Evolutionary conservation across 1,284 basidiomycete species (phyloP).

Genomic region (Heterobasidion irregulare): DNA sequence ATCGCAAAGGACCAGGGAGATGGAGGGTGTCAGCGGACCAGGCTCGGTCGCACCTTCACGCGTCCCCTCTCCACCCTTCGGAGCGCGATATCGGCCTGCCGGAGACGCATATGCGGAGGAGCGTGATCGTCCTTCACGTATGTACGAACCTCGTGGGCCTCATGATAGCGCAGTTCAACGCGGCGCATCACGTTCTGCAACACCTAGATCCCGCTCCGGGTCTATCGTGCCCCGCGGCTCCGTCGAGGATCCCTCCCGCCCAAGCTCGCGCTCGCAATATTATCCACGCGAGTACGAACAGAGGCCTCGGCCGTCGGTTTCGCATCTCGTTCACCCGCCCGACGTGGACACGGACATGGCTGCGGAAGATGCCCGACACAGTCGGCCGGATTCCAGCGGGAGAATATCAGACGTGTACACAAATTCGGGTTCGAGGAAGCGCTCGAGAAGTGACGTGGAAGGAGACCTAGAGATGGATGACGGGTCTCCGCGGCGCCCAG

Average conservation of each 20-base stretch:
- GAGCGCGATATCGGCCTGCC: constrained; percentile 1
- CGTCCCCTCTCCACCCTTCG: constrained; percentile 15
- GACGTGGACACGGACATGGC: not conserved
- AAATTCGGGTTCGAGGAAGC: constrained; percentile 4
- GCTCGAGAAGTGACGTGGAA: constrained; percentile 8
- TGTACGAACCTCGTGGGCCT: not conserved
- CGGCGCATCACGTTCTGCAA: no score
- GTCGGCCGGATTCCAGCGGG: not conserved
- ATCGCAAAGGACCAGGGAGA: not conserved
- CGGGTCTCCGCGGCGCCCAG: not conserved
- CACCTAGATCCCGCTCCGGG: no score
- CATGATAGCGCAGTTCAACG: not conserved
- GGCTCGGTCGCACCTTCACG: constrained; percentile 9
- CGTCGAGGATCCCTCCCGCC: no score
- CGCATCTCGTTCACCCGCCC: not conserved
- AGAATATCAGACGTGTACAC: constrained; percentile 1
- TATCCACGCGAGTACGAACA: constrained; percentile 30
- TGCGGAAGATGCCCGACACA: not conserved
- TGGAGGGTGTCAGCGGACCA: not conserved
- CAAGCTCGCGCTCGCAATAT: constrained; percentile 43
- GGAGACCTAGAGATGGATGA: constrained; percentile 12
- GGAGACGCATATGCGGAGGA: not conserved
- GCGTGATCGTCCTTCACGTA: constrained; percentile 4
- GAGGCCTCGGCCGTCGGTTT: constrained; percentile 15
- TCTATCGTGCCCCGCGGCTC: no score